A percentile compares a stretch with the other conserved stretches of the same genome.
Evolutionary conservation across 1,139 yeast species (phyloP).

Genomic region (Yamadazyma pseudoaaseri): DNA sequence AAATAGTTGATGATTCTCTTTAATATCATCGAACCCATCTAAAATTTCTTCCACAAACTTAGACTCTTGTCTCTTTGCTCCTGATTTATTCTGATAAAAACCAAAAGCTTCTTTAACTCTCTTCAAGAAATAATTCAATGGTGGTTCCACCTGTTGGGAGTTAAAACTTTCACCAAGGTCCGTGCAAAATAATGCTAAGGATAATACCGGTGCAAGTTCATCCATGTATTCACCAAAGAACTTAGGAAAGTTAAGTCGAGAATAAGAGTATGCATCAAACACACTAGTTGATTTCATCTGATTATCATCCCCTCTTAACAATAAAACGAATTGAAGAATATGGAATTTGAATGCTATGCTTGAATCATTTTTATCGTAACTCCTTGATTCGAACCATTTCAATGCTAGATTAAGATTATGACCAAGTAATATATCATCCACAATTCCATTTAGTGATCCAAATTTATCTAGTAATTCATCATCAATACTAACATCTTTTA

Average conservation of each 20-base stretch:
- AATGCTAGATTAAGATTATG: constrained; percentile 38
- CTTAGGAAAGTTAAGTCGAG: constrained; percentile 49
- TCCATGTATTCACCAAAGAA: constrained; percentile 38
- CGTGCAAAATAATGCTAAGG: constrained; percentile 23
- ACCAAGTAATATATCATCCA: constrained; percentile 30
- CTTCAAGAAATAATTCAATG: constrained; percentile 21
- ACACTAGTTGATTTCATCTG: constrained; percentile 24
- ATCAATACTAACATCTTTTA: constrained; percentile 21
- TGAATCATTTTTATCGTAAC: constrained; percentile 4
- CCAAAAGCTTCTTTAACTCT: constrained; percentile 26
- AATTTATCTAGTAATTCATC: constrained; percentile 26
- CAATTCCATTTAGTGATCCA: constrained; percentile 31
- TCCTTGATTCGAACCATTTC: constrained; percentile 33
- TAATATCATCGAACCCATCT: constrained; percentile 39
- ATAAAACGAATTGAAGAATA: constrained; percentile 52
- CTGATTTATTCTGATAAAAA: constrained; percentile 17
- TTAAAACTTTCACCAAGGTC: constrained; percentile 6
- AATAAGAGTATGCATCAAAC: constrained; percentile 53
- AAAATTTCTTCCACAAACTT: constrained; percentile 43
- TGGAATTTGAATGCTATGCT: constrained; percentile 64
- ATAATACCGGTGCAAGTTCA: constrained; percentile 55
- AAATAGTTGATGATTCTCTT: constrained; percentile 29
- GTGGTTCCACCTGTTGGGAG: constrained; percentile 18
- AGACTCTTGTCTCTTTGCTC: constrained; percentile 22
- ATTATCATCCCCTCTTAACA: constrained; percentile 24